Percentiles rank a stretch among this genome's conserved stretches.
Conservation (phyloP, 768 basidiomycete species). For the Tricholoma bakamatsutake region DNA sequence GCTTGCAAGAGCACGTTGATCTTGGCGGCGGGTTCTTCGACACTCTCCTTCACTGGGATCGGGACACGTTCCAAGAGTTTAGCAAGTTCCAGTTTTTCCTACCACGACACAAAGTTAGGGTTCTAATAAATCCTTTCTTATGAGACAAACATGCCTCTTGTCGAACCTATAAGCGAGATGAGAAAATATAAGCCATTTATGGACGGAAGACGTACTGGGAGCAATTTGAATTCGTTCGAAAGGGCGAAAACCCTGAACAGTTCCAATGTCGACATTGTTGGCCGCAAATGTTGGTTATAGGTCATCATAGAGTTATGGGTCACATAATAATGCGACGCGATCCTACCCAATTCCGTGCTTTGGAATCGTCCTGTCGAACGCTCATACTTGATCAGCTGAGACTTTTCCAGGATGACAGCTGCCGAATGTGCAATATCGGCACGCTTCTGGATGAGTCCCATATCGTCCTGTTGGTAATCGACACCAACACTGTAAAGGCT, state of each 20-base stretch:
- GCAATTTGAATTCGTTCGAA: slow-evolving; percentile 90
- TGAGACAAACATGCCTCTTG: slow-evolving; percentile 42
- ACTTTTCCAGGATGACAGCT: slow-evolving; percentile 90
- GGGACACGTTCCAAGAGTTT: slow-evolving; percentile 93
- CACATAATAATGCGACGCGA: slow-evolving; percentile 94
- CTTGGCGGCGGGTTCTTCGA: slow-evolving; percentile 95
- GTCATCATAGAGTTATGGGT: slow-evolving; percentile 94
- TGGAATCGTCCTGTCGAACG: slow-evolving; percentile 83
- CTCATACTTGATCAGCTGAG: slow-evolving; percentile 92
- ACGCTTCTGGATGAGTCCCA: slow-evolving; percentile 81
- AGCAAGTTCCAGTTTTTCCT: slow-evolving; percentile 83
- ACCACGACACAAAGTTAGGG: slow-evolving; percentile 14
- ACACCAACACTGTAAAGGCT: slow-evolving; percentile 82
- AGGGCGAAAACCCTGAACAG: slow-evolving; percentile 94
- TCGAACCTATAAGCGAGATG: slow-evolving; percentile 42
- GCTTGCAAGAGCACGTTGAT: slow-evolving; percentile 95
- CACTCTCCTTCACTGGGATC: slow-evolving; percentile 94
- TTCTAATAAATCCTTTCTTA: slow-evolving; percentile 7
- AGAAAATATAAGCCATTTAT: background rate
- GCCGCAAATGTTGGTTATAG: slow-evolving; percentile 89
- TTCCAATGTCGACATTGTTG: slow-evolving; percentile 84
- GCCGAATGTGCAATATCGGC: slow-evolving; percentile 93
- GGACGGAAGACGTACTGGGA: slow-evolving; percentile 50
- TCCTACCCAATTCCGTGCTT: slow-evolving; percentile 88
- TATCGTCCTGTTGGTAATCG: slow-evolving; percentile 88